These are phyloP conservation scores for Penicillium lagena DNA, from an alignment of 495 filamentous ascomycete genomes.

Conservation along the genomic window DNA sequence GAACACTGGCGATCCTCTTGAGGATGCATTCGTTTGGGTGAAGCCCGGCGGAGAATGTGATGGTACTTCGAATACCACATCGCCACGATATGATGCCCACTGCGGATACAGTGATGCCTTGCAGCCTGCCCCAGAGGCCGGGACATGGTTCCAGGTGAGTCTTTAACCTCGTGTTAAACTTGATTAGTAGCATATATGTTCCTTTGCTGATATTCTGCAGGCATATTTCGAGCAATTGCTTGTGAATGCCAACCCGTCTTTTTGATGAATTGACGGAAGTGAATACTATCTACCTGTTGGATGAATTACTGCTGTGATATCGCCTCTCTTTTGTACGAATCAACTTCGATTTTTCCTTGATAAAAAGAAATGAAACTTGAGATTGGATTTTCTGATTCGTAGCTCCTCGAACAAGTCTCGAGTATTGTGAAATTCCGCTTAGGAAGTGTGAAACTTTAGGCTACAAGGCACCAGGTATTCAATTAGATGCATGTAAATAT, in stretches of 20 bases:
- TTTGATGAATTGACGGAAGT: conserved; percentile 1
- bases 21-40: conserved; percentile 77
- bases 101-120: conserved; percentile 57
- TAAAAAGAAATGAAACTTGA: no score
- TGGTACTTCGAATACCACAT: conserved; percentile 58
- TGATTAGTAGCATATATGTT: not conserved
- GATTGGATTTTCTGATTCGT: no score
- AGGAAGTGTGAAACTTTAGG: no score
- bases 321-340: no score
- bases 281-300: no score
- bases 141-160: conserved; percentile 65
- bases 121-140: conserved; percentile 71
- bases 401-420: no score
- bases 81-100: conserved; percentile 63
- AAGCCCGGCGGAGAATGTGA: conserved; percentile 82
- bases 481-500: no score
- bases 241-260: conserved; percentile 56
- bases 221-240: conserved; percentile 65
- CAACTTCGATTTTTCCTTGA: no score
- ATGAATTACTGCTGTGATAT: no score
- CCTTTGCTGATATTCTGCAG: conserved; percentile 5
- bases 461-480: no score
- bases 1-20: conserved; percentile 52
- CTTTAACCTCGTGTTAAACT: no score
- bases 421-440: no score